Evolutionary conservation across 1,284 basidiomycete species (phyloP).

Genomic region (Pseudozyma sp.): DNA sequence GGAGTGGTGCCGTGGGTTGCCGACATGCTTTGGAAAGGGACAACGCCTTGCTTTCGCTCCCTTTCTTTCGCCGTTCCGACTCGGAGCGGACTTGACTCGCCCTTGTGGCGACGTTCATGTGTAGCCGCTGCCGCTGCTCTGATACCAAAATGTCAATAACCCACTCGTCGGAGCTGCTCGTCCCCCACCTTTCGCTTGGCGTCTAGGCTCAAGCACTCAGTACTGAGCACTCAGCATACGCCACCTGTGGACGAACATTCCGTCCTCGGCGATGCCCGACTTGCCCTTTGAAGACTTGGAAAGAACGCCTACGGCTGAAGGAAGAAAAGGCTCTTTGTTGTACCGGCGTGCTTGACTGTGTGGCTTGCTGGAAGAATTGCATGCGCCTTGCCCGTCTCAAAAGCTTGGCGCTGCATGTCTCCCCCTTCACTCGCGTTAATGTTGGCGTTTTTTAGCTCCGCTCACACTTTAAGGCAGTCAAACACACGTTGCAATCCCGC

Average conservation of each 20-base stretch:
- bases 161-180: too few relatives aligned
- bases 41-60: too few relatives aligned
- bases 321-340: background rate
- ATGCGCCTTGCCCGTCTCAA: background rate
- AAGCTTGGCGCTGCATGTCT: slow-evolving; percentile 2
- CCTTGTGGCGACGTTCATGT: background rate
- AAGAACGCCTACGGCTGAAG: background rate
- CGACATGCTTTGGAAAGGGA: too few relatives aligned
- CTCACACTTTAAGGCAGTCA: too few relatives aligned
- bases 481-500: too few relatives aligned
- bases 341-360: background rate
- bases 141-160: too few relatives aligned
- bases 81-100: too few relatives aligned
- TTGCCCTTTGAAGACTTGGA: background rate
- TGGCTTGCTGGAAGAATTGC: background rate
- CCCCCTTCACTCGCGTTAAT: background rate
- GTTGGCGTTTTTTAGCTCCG: background rate
- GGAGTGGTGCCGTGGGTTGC: background rate
- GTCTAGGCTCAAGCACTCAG: too few relatives aligned
- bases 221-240: too few relatives aligned
- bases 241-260: background rate
- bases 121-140: background rate
- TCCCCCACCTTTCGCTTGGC: too few relatives aligned
- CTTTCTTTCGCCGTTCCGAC: too few relatives aligned
- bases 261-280: background rate